Conservation (phyloP, 768 basidiomycete species). For the Dentipellis sp. region DNA sequence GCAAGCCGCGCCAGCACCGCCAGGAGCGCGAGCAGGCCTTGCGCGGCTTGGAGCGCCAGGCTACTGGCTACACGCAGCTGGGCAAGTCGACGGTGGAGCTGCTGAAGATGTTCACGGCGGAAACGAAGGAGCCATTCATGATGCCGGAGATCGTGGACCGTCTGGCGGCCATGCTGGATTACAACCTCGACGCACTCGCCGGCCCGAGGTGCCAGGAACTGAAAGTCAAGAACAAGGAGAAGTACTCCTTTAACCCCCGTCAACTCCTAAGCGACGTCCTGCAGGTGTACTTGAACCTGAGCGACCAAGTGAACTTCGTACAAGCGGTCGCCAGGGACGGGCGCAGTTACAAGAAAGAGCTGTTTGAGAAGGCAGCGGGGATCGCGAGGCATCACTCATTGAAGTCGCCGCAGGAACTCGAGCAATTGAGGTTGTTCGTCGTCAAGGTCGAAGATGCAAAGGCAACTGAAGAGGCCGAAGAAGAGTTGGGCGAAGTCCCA, state of each 20-base stretch:
- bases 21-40: constrained; percentile 78
- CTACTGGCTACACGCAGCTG: constrained; percentile 78
- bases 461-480: constrained; percentile 75
- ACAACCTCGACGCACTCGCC: constrained; percentile 82
- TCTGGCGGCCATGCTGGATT: constrained; percentile 93
- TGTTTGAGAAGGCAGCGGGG: constrained; percentile 73
- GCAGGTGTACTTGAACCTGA: constrained; percentile 85
- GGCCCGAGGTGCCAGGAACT: constrained; percentile 86
- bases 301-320: constrained; percentile 70
- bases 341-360: constrained; percentile 74
- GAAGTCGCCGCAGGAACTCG: constrained; percentile 73
- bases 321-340: constrained; percentile 90
- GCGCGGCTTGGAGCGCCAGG: constrained; percentile 74
- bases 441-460: constrained; percentile 78
- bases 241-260: constrained; percentile 83
- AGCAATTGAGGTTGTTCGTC: constrained; percentile 60
- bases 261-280: constrained; percentile 78
- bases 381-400: constrained; percentile 54
- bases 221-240: constrained; percentile 76
- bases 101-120: constrained; percentile 85
- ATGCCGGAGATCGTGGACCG: constrained; percentile 93
- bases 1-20: constrained; percentile 57
- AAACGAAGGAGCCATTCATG: constrained; percentile 89
- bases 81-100: constrained; percentile 86
- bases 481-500: constrained; percentile 86